Percentiles rank a stretch among this genome's conserved stretches.
Conservation (phyloP, 2,329 filamentous ascomycete genomes). For the Graphium sp. region DNA sequence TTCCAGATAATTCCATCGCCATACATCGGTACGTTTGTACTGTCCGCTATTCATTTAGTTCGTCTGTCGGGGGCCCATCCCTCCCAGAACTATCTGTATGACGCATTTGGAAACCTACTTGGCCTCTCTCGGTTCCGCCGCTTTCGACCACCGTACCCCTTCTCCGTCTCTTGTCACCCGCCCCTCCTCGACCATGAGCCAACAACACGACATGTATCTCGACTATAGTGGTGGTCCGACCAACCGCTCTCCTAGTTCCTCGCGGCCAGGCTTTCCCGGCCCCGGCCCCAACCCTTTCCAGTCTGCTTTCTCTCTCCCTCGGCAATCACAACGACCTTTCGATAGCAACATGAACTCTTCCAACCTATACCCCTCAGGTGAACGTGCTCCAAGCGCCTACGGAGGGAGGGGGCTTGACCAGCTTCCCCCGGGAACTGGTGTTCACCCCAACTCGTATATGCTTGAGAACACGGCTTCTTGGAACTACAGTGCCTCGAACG, state of each 20-base stretch:
- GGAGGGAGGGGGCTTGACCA: slow-evolving; percentile 41
- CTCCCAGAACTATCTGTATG: too few relatives aligned
- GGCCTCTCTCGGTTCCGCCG: too few relatives aligned
- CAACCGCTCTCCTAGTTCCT: slow-evolving; percentile 53
- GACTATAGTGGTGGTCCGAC: slow-evolving; percentile 38
- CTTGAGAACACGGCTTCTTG: slow-evolving; percentile 56
- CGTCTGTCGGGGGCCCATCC: too few relatives aligned
- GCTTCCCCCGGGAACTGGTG: slow-evolving; percentile 18
- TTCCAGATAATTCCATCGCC: too few relatives aligned
- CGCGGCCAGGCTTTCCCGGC: slow-evolving; percentile 37
- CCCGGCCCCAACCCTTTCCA: slow-evolving; percentile 35
- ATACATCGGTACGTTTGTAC: too few relatives aligned
- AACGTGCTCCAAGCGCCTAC: slow-evolving; percentile 37
- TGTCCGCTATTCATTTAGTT: too few relatives aligned
- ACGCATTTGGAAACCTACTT: too few relatives aligned
- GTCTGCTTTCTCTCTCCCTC: slow-evolving; percentile 23
- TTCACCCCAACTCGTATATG: slow-evolving; percentile 28
- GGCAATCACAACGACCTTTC: slow-evolving; percentile 55
- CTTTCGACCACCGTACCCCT: too few relatives aligned
- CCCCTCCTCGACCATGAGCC: slow-evolving; percentile 20
- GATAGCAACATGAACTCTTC: slow-evolving; percentile 49
- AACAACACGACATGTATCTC: slow-evolving; percentile 55
- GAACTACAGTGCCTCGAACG: slow-evolving; percentile 55
- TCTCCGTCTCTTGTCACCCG: too few relatives aligned
- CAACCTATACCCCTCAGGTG: slow-evolving; percentile 54